These are phyloP conservation scores for Zasmidium cellare DNA, from an alignment of 2,329 filamentous ascomycete species.

Conservation along the genomic window DNA sequence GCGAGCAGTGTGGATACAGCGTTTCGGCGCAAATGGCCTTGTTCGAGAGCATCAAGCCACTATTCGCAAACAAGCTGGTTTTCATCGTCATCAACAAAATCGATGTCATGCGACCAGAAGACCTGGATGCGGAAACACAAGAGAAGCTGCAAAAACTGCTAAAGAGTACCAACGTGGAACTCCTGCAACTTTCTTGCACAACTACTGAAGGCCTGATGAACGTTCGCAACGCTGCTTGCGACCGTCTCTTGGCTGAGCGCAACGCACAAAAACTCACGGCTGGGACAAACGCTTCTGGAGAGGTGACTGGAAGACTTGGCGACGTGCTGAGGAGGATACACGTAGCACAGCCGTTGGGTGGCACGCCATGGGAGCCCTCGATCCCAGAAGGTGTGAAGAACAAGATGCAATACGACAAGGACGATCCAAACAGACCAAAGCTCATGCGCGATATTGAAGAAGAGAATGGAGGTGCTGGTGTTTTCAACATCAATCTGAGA, in stretches of 20 bases:
- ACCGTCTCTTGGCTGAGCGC: conserved; percentile 86
- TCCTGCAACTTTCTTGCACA: conserved; percentile 91
- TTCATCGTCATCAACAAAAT: conserved; percentile 99
- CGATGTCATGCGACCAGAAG: conserved; percentile 83
- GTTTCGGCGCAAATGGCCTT: conserved; percentile 90
- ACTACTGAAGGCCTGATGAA: conserved; percentile 92
- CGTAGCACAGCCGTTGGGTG: conserved; percentile 89
- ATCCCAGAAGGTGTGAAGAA: conserved; percentile 83
- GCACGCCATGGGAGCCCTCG: conserved; percentile 71
- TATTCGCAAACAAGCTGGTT: conserved; percentile 96
- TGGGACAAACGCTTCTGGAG: conserved; percentile 75
- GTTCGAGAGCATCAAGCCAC: conserved; percentile 93
- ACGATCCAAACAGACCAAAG: conserved; percentile 77
- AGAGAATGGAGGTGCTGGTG: conserved; percentile 90
- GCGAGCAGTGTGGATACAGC: conserved; percentile 94
- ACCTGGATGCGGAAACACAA: conserved; percentile 77
- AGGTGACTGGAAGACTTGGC: conserved; percentile 76
- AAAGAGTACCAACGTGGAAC: conserved; percentile 85
- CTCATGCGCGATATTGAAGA: conserved; percentile 86
- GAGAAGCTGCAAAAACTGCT: conserved; percentile 75
- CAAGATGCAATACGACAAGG: conserved; percentile 85
- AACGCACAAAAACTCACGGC: conserved; percentile 93
- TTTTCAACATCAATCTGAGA: conserved; percentile 91
- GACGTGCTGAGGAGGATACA: conserved; percentile 94
- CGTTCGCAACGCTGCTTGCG: conserved; percentile 93